Evolutionary conservation across 1,284 basidiomycete species (phyloP).

Genomic region (Cutaneotrichosporon sp.): DNA sequence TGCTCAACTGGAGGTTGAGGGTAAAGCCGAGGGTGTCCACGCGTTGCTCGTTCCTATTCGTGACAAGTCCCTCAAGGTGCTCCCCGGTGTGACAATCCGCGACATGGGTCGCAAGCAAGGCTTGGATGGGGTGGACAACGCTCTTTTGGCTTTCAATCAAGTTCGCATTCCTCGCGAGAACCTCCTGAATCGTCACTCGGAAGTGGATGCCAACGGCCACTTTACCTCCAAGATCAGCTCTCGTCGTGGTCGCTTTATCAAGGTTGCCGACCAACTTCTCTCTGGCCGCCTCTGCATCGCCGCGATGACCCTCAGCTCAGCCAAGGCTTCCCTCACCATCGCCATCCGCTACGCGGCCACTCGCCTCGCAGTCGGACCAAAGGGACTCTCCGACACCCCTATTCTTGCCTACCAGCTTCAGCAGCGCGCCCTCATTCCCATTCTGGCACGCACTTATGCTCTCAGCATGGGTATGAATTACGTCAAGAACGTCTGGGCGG

Average conservation of each 20-base stretch:
- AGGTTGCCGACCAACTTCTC: constrained; percentile 17
- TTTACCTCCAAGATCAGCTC: constrained; percentile 10
- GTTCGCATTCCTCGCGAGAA: constrained; percentile 9
- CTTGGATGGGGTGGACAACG: constrained; percentile 18
- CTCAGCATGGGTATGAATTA: constrained; percentile 13
- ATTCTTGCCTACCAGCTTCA: constrained; percentile 18
- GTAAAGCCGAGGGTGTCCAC: constrained; percentile 11
- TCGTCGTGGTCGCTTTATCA: constrained; percentile 14
- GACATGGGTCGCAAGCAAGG: constrained; percentile 18
- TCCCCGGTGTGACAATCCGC: constrained; percentile 10
- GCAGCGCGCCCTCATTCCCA: constrained; percentile 15
- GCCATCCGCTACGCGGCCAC: constrained; percentile 15
- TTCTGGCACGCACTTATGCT: constrained; percentile 12
- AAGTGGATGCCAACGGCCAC: constrained; percentile 5
- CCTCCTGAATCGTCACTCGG: constrained; percentile 16
- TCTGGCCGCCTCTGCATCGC: constrained; percentile 17
- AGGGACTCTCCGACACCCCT: constrained; percentile 8
- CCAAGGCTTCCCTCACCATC: constrained; percentile 9
- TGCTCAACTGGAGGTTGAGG: constrained; percentile 9
- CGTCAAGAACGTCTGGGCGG: constrained; percentile 13
- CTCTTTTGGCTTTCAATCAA: constrained; percentile 11
- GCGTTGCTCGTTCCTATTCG: constrained; percentile 16
- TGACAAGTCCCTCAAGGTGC: constrained; percentile 5
- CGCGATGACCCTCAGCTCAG: constrained; percentile 7
- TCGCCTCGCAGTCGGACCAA: constrained; percentile 10